Evolutionary conservation across 225 moss, liverwort and hornwort species (phyloP), one percentile per base, ranked within the genome.

Genomic region (Pseudoscleropodium purum): DNA sequence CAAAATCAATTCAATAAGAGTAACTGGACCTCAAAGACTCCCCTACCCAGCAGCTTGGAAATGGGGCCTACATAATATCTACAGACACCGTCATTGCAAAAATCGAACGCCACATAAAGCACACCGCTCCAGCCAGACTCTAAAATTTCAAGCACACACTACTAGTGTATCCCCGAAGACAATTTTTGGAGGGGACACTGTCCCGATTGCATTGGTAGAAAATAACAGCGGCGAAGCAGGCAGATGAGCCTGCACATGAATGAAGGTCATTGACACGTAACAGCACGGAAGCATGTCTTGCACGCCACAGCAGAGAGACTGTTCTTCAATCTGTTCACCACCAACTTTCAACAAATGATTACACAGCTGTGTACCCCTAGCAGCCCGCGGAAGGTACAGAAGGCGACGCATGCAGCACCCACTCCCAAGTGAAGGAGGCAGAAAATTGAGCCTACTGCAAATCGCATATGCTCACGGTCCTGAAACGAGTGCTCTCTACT

Each of bases 391-490:
- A 51, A 91, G 76, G 68, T 68, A 70, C 82, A 75, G 29, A 70
- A 54, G 79, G 67, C 64, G 84, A 83, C 51, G 57, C 83, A 79
- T 79, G 67, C 87, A 84, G 87, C 83, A 81, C 74, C 87, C 77
- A 59, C 72, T 88, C 90, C 93, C 90, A 75, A 89, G 87, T 87
- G 78, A 80, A 78, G 84, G 81, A 93, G 86, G 74, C 87, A 89
- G 83, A 93, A 93, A 95, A 92, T 92, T 81, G 90, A 79, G 82
- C 83, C 92, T 70, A 88, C 86, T 61, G 91, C 92, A 93, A 80
- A 76, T 87, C 85, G 83, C 88, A 73, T 82, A 69, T 79, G 93
- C 90, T 89, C 92, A 88, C 76, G 86, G 81, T 91, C 91, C 87
- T 83, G 63, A 83, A 76, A 72, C 41, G 62, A 69, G 86, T 84